Conservation (phyloP, 352 stramenopile genomes). For the Phytophthora syringae region DNA sequence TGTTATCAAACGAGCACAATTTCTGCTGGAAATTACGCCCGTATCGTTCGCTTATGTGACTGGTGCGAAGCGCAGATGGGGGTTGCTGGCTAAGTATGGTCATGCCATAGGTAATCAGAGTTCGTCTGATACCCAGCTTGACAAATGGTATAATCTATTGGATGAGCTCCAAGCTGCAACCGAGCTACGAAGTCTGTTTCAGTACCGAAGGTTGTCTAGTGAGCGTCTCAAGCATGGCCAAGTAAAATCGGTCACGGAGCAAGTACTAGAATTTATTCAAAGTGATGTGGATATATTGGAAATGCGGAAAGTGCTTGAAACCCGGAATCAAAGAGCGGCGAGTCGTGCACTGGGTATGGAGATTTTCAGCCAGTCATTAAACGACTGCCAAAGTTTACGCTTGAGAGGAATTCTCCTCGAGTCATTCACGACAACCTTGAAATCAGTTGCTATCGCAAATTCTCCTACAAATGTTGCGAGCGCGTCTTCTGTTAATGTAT, state of each 20-base stretch:
- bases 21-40: conserved; percentile 76
- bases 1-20: conserved; percentile 69
- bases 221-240: conserved; percentile 58
- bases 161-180: conserved; percentile 82
- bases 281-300: conserved; percentile 77
- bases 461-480: conserved; percentile 30
- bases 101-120: conserved; percentile 56
- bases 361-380: conserved; percentile 46
- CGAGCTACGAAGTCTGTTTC: conserved; percentile 69
- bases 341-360: conserved; percentile 55
- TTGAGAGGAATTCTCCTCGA: conserved; percentile 55
- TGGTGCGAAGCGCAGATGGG: conserved; percentile 73
- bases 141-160: conserved; percentile 85
- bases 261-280: conserved; percentile 87
- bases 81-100: conserved; percentile 75
- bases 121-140: conserved; percentile 57
- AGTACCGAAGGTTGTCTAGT: conserved; percentile 81
- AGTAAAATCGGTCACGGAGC: conserved; percentile 77
- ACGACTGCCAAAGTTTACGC: conserved; percentile 29
- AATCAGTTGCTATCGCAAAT: conserved; percentile 42
- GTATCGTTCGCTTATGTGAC: conserved; percentile 81
- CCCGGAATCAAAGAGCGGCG: conserved; percentile 54
- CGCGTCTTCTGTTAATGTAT: background rate
- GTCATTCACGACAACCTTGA: conserved; percentile 53
- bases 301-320: conserved; percentile 48